Conservation (phyloP, 108 stramenopile genomes). For the Chaetoceros tenuissimus region DNA sequence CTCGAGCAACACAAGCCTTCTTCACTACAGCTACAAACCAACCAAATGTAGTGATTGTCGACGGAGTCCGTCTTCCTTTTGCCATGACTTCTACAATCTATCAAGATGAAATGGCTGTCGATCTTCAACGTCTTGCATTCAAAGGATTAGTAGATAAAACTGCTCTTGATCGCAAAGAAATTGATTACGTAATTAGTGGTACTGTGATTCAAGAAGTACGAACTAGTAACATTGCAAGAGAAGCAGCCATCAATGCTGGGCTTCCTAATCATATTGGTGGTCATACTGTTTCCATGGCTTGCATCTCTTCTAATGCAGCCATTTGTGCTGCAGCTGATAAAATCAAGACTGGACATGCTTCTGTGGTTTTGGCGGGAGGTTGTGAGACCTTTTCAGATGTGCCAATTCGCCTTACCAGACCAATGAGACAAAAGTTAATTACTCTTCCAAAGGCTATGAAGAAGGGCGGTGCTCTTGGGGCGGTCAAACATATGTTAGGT, state of each 20-base stretch:
- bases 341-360: slow-evolving; percentile 87
- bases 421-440: slow-evolving; percentile 88
- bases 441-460: slow-evolving; percentile 91
- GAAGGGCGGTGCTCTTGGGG: slow-evolving; percentile 81
- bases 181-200: slow-evolving; percentile 93
- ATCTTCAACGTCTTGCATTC: slow-evolving; percentile 90
- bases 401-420: slow-evolving; percentile 88
- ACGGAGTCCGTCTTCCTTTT: slow-evolving; percentile 95
- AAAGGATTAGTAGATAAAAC: slow-evolving; percentile 91
- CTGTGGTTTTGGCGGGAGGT: slow-evolving; percentile 92
- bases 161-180: slow-evolving; percentile 71
- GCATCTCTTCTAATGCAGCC: slow-evolving; percentile 93
- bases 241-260: slow-evolving; percentile 94
- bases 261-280: slow-evolving; percentile 82
- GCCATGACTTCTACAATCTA: slow-evolving; percentile 85
- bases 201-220: slow-evolving; percentile 92
- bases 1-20: background rate
- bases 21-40: background rate
- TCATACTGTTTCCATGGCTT: slow-evolving; percentile 95
- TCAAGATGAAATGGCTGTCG: slow-evolving; percentile 90
- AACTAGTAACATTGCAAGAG: slow-evolving; percentile 94
- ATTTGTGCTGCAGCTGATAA: slow-evolving; percentile 91
- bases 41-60: slow-evolving; percentile 84
- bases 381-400: slow-evolving; percentile 94
- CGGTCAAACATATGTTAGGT: slow-evolving; percentile 70